Evolutionary conservation across 208 protist genomes (phyloP).

Genomic region (Crithidia bombi): DNA sequence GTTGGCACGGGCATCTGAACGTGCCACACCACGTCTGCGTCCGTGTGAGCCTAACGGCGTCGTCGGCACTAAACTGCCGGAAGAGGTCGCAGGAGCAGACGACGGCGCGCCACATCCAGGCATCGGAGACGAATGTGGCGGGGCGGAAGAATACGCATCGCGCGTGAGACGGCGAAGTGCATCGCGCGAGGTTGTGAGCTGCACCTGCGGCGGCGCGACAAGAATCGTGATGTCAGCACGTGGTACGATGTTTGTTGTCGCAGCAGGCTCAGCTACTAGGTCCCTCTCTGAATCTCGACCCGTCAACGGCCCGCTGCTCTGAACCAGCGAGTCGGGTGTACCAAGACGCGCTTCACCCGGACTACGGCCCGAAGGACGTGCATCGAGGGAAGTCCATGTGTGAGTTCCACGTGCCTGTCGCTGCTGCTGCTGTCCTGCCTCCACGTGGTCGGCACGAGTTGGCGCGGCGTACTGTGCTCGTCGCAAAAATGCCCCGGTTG

Average conservation of each 20-base stretch:
- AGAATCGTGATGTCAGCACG: conserved; percentile 20
- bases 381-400: not conserved
- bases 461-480: not conserved
- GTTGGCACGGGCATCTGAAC: not conserved
- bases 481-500: conserved; percentile 5
- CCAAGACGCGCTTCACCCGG: not conserved
- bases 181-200: conserved; percentile 21
- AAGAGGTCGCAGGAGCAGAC: not conserved
- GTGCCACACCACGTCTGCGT: not conserved
- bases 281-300: not conserved
- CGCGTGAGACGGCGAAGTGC: conserved; percentile 7
- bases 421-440: not conserved
- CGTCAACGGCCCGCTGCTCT: not conserved
- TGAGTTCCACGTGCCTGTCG: not conserved
- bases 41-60: not conserved
- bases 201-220: conserved; percentile 13
- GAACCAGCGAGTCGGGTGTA: not conserved
- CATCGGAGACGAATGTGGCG: not conserved
- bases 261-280: not conserved
- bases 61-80: not conserved
- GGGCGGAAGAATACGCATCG: not conserved
- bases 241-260: not conserved
- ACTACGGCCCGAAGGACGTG: not conserved
- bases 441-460: not conserved
- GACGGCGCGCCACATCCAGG: not conserved